Evolutionary conservation across 768 basidiomycete species (phyloP), one percentile per base, ranked within the genome.

Genomic region (Suillus hirtellus): DNA sequence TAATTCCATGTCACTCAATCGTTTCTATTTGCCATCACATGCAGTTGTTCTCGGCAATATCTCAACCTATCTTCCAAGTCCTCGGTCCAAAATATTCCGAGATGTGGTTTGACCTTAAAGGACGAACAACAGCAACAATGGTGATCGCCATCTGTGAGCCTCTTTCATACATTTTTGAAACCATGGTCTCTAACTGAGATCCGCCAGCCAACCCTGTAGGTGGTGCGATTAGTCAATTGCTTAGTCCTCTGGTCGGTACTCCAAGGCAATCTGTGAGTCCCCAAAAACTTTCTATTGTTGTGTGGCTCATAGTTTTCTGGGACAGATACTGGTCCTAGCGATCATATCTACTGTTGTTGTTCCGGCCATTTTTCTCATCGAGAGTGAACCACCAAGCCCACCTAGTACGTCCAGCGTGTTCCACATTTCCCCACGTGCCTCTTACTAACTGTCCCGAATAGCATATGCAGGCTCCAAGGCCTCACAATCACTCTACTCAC

Each of bases 1-100:
- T 19, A 0, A 34, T 1, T 24, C 50, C 56, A 66, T 8, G 9
- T 15, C 1, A 1, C 17, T 6, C 15, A 27, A 3, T 24, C 52
- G 60, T 3, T 40, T 14, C 40, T 19, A 4, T 43, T 42, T 12
- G 37, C 43, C 15, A 56, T 27, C 9, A 17, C 21, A 40, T 40
- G 35, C 62, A 92, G 90, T 67, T 87, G 17, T 80, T 93, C 46
- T 80, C 84, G 8, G 84, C 84, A 1, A 73, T 91, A 53, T 79
- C 89, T 2, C 89, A 92, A 69, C 86, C 92, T 3, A 77, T 88
- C 15, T 93, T 86, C 73, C 91, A 92, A 75, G 83, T 94, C 31
- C 76, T 93, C 10, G 89, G 89, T 6, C 90, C 93, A 1, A 87
- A 84, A 60, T 95, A 89, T 73, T 93, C 92, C 0, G 90, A 95